These are phyloP conservation scores for Euphrasia confusa DNA, from an alignment of 257 asterid genomes.

Conservation along the genomic window DNA sequence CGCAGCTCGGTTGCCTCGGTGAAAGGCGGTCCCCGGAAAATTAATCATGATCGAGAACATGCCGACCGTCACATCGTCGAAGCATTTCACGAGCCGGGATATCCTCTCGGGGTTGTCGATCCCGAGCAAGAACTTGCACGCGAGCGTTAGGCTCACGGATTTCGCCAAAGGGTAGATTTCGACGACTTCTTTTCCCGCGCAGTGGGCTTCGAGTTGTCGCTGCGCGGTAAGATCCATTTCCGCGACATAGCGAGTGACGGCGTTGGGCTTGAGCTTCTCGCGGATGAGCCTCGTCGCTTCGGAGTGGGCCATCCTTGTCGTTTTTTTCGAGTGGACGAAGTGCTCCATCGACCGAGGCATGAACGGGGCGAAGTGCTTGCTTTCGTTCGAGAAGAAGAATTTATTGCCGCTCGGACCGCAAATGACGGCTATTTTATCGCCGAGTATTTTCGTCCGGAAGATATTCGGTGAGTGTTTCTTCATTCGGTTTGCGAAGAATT, in stretches of 20 bases:
- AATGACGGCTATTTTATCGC: constrained; percentile 67
- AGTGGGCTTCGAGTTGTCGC: constrained; percentile 34
- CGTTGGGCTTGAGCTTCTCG: constrained; percentile 42
- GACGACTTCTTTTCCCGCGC: constrained; percentile 33
- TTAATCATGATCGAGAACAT: constrained; percentile 51
- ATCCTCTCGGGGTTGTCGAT: constrained; percentile 42
- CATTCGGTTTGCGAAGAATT: constrained; percentile 57
- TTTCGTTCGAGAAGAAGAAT: constrained; percentile 65
- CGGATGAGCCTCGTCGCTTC: too few species aligned
- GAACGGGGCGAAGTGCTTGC: constrained; percentile 46
- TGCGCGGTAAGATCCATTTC: constrained; percentile 39
- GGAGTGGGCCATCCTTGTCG: too few species aligned
- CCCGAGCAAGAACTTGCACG: constrained; percentile 53
- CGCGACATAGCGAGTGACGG: constrained; percentile 42
- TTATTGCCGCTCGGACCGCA: constrained; percentile 72
- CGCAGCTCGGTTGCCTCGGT: constrained; percentile 60
- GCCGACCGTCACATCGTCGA: constrained; percentile 53
- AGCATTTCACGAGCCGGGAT: constrained; percentile 35
- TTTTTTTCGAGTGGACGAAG: constrained; percentile 40
- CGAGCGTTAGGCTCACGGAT: constrained; percentile 43
- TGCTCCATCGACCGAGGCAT: constrained; percentile 61
- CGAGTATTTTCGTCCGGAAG: constrained; percentile 59
- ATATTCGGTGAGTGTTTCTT: constrained; percentile 47
- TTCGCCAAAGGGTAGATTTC: constrained; percentile 46
- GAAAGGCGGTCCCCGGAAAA: constrained; percentile 47